Percentiles rank a stretch among this genome's conserved stretches.
These are phyloP conservation scores for Cytospora piceae DNA, from an alignment of 2,329 filamentous ascomycete species.

Conservation along the genomic window DNA sequence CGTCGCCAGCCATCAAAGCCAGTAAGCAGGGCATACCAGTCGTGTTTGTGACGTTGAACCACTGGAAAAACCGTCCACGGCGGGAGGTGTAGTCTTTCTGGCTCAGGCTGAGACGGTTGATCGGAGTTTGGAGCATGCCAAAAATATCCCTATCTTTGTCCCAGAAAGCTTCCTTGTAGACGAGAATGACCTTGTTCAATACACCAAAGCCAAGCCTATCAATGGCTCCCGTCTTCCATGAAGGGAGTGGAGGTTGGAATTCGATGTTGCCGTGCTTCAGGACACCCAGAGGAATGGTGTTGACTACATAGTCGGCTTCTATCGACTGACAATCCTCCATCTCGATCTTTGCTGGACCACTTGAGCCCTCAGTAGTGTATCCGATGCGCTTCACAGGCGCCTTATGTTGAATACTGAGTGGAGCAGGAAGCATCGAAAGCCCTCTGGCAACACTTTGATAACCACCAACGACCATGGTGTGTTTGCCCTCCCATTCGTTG, in stretches of 20 bases:
- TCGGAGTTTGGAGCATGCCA: slow-evolving; percentile 79
- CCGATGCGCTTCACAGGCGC: slow-evolving; percentile 72
- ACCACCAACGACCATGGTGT: slow-evolving; percentile 90
- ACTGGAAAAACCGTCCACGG: slow-evolving; percentile 93
- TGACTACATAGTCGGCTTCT: slow-evolving; percentile 87
- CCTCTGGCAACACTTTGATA: slow-evolving; percentile 94
- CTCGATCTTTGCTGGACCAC: slow-evolving; percentile 62
- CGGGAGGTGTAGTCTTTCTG: slow-evolving; percentile 79
- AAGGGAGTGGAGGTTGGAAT: slow-evolving; percentile 90
- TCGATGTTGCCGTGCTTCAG: slow-evolving; percentile 79
- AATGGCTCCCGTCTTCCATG: slow-evolving; percentile 83
- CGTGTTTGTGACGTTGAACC: slow-evolving; percentile 93
- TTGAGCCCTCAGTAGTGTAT: slow-evolving; percentile 57
- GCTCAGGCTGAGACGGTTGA: slow-evolving; percentile 69
- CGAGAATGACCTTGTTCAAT: slow-evolving; percentile 91
- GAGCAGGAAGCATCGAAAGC: slow-evolving; percentile 74
- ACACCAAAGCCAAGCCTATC: slow-evolving; percentile 87
- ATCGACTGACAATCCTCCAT: slow-evolving; percentile 78
- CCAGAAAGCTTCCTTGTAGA: slow-evolving; percentile 92
- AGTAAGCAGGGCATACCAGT: slow-evolving; percentile 86
- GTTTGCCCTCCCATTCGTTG: slow-evolving; percentile 94
- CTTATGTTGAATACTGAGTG: slow-evolving; percentile 76
- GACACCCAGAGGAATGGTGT: slow-evolving; percentile 88
- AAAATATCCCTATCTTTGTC: slow-evolving; percentile 90
- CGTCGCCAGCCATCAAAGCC: slow-evolving; percentile 93